Conservation (phyloP, 371 early-diverging fungal genomes). For the Mortierella sp. region DNA sequence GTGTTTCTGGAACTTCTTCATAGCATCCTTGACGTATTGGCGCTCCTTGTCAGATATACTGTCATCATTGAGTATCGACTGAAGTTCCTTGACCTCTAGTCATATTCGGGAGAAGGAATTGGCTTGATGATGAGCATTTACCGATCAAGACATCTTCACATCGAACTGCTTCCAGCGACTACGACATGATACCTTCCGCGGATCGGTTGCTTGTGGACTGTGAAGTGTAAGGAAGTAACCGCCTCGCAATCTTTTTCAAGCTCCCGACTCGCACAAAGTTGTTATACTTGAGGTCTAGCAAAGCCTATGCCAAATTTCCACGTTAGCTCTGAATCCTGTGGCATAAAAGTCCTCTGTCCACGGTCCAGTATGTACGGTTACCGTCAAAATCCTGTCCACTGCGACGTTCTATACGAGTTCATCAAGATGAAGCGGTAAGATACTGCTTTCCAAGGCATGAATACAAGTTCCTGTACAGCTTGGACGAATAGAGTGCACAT, state of each 20-base stretch:
- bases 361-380: constrained; percentile 13
- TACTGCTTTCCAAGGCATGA: background rate
- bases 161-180: too few species aligned
- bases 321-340: background rate
- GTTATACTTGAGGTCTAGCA: constrained; percentile 78
- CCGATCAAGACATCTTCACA: too few species aligned
- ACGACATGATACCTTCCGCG: constrained; percentile 52
- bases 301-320: constrained; percentile 16
- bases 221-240: constrained; percentile 74
- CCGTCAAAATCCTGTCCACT: constrained; percentile 86
- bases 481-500: background rate
- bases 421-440: background rate
- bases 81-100: constrained; percentile 77
- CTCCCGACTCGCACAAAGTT: constrained; percentile 90
- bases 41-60: constrained; percentile 63
- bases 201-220: constrained; percentile 63
- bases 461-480: background rate
- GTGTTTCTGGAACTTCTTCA: constrained; percentile 70
- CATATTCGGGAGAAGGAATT: background rate
- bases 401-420: constrained; percentile 74
- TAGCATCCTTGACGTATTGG: constrained; percentile 68
- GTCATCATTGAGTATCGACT: constrained; percentile 73
- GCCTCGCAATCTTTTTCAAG: constrained; percentile 81
- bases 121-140: too few species aligned
- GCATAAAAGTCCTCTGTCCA: background rate